These are phyloP conservation scores for Quercus alba DNA, from an alignment of 306 rosid genomes.

Conservation along the genomic window DNA sequence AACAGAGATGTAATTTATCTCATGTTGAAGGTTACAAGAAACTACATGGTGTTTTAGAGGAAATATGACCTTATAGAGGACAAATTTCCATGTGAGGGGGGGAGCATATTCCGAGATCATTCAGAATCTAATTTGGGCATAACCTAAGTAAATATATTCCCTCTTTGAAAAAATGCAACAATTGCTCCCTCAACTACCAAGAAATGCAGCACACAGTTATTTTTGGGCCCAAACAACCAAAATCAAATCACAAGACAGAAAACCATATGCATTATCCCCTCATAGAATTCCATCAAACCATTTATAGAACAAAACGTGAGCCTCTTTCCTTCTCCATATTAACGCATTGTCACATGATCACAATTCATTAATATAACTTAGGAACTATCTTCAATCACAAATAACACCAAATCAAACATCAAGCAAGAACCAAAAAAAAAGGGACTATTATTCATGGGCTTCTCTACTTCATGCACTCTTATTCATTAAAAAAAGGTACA, in stretches of 20 bases:
- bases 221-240: no score
- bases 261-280: no score
- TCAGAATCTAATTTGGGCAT: no score
- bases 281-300: no score
- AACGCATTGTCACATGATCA: not conserved
- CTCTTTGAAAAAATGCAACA: not conserved
- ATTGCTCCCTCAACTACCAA: not conserved
- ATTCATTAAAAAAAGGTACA: not conserved
- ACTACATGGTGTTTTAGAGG: not conserved
- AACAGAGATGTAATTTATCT: no score
- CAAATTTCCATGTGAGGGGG: not conserved
- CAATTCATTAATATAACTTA: not conserved
- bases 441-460: not conserved
- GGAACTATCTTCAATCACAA: not conserved
- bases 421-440: not conserved
- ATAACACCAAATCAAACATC: not conserved
- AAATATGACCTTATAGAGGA: not conserved
- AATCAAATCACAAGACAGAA: no score
- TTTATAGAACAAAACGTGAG: not conserved
- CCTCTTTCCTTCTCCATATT: not conserved
- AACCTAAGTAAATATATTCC: no score
- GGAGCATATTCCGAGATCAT: not conserved
- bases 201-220: not conserved
- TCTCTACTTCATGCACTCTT: no score
- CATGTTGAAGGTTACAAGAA: not conserved